Evolutionary conservation across 2,329 filamentous ascomycete genomes (phyloP), one percentile per base, ranked within the genome.

Genomic region (Ophiostoma montium): DNA sequence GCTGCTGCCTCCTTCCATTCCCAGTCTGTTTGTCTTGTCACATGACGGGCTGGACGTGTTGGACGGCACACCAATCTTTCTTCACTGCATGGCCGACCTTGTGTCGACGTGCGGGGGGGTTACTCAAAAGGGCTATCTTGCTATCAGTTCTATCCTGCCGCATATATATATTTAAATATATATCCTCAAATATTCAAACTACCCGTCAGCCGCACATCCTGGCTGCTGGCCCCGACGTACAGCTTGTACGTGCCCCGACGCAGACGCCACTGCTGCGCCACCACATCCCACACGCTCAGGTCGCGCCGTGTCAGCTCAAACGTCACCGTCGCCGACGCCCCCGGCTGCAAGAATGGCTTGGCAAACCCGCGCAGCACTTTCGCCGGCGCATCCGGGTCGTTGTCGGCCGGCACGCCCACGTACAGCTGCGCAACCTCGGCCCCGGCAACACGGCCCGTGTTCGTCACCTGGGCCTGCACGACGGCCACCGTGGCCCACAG

Each of bases 231-330:
- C 0, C 70, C 71, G 2, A 72, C 64, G 47, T 56, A 65, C 4
- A 73, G 50, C 1, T 50, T 46, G 51, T 71, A 73, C 2, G 56
- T 42, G 30, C 50, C 44, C n/a, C 47, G 32, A 12, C 80, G 66
- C 44, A 77, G 56, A 18, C 65, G 65, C 81, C 80, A 85, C 57
- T 74, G 72, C 65, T 84, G 78, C 41, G 67, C 67, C 2, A 60
- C 63, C 5, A 74, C 70, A 58, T 84, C 76, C 81, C 81, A 85
- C 18, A 77, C 68, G 60, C 79, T 84, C 46, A 85, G 57, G 57
- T 85, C 80, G 53, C 79, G 71, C 39, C 81, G 68, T 13, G 70
- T 81, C 35, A 85, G 59, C 33, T 66, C 61, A 50, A 84, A 74
- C 0, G 56, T 62, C 0, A 79, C 63, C 0, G 63, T 67, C 15